Base-by-base conservation (phyloP, 768 basidiomycete genomes). In the Podaxis sp. region DNA sequence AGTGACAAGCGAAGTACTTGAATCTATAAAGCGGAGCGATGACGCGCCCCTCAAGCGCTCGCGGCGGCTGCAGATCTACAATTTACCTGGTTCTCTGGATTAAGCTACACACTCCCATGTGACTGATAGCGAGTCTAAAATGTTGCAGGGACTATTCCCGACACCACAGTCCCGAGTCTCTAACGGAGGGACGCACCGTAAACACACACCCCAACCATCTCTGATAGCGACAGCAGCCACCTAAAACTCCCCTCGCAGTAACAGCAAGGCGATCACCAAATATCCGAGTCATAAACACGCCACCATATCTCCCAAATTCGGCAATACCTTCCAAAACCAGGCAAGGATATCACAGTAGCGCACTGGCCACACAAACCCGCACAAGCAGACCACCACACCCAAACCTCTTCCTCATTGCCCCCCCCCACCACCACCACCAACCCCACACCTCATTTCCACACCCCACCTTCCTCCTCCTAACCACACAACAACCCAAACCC, bases 321-420 rank as follows among this genome's bases (percentile, higher is more conserved):
- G 54, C 38, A 47, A 40, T 0, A 47, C 42, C 44, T 56, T 46
- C 55, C 55, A 28, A 56, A 56, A 35, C 6, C 14, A 27, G 55
- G 32, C 16, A 6, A 6, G 32, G 11, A 56, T 47, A 55, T 23
- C n/a, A n/a, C 58, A 50, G 35, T 35, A 47, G 35, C 51, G 52
- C 50, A 58, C 28, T 53, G 40, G 35, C 56, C 32, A 40, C 35
- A 40, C 56, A 47, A 28, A 23, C 47, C 11, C 21, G 47, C 21
- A 48, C 47, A 48, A 48, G 42, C 55, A 52, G 36, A 38, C 32
- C 40, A 38, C 46, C 57, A 55, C 62, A 54, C 40, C 40, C 32
- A 32, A 9, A 28, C 42, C 42, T 50, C 52, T 37, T 59, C 54
- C 62, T 48, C 62, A 50, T 63, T 63, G 58, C 48, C 47, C 54